Evolutionary conservation across 495 filamentous ascomycete species (phyloP).

Genomic region (Tuber aestivum): DNA sequence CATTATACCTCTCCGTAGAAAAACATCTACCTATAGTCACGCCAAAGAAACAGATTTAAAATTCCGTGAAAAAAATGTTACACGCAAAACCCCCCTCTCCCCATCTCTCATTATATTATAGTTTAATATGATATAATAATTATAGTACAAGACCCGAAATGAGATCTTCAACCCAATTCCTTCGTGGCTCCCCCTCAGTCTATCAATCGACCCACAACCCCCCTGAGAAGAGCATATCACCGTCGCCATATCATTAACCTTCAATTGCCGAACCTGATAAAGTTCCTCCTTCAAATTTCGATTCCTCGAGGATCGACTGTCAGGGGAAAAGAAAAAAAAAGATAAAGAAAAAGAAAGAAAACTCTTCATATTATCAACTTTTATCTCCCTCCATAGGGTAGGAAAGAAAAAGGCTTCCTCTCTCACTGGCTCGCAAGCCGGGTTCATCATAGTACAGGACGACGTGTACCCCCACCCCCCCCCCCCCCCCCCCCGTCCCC

Average conservation of each 20-base stretch:
- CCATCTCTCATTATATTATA: background rate
- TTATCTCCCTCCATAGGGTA: background rate
- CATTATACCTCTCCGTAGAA: background rate
- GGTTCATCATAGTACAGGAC: background rate
- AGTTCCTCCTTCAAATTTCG: background rate
- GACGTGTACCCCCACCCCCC: background rate
- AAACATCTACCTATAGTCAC: background rate
- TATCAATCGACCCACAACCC: background rate
- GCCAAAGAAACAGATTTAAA: background rate
- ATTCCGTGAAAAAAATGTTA: background rate
- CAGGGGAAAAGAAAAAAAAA: background rate
- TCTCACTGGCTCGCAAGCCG: background rate
- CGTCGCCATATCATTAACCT: background rate
- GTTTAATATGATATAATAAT: constrained; percentile 1
- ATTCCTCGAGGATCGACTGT: background rate
- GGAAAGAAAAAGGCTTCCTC: background rate
- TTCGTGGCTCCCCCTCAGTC: background rate
- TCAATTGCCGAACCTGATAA: constrained; percentile 5
- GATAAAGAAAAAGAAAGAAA: background rate
- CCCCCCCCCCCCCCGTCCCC: background rate
- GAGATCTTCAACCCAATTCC: background rate
- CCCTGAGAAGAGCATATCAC: background rate
- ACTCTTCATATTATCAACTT: background rate
- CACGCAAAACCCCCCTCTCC: background rate
- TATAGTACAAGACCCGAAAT: background rate